Evolutionary conservation across 148 eudicot species (phyloP), one percentile per base, ranked within the genome.

Genomic region (Heliosperma pusillum): DNA sequence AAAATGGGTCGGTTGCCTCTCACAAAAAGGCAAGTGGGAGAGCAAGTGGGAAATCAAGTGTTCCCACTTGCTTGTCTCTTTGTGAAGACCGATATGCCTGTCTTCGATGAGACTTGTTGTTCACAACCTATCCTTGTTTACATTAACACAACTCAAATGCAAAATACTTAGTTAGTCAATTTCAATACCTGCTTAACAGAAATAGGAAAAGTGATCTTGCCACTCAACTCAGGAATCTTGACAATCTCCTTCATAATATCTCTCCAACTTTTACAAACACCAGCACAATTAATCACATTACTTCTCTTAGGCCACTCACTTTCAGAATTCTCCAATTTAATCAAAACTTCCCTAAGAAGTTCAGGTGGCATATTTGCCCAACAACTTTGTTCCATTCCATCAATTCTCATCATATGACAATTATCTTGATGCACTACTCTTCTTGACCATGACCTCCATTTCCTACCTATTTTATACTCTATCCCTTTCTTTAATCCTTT

Each of bases 301-400:
- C 87, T 74, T 64, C 90, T 83, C 57, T 5, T 33, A 29, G 89
- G 88, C 93, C 97, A 92, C 45, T 70, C 70, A 42, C 66, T 74
- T 63, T 89, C 97, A 15, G 91, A 80, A 20, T 73, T 83, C 80
- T 92, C 97, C 55, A 90, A 71, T 77, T 79, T 88, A 66, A 85
- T 66, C 80, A 90, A 73, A 30, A 92, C 94, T 75, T 92, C 95
- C 52, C 97, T 86, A 66, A 92, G 74, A 71, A 92, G 66, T 80
- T 92, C 97, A 53, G 66, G 80, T 20, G 95, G 97, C 88, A 92
- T 30, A 75, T 86, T 83, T 7, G 77, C 80, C 97, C 95, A 92
- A 77, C 82, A 82, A 58, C 89, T 82, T 78, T 45, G 77, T 77
- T 74, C 84, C 80, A 74, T 64, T 16, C 50, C 89, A 69, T 79